phyloP scores from a whole-genome alignment of 2,329 filamentous ascomycete species.

The Aspergillus arachidicola region DNA sequence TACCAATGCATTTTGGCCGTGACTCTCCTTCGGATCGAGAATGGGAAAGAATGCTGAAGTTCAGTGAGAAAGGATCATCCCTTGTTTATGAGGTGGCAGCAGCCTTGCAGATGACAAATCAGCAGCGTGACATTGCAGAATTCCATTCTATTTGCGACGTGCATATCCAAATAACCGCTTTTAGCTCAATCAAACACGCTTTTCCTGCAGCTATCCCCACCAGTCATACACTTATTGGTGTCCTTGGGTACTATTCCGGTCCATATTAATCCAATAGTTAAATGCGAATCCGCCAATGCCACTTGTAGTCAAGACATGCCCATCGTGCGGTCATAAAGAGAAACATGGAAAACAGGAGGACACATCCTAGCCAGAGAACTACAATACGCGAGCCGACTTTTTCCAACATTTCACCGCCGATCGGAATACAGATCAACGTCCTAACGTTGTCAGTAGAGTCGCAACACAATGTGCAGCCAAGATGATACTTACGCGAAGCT shows the following conservation, averaged over 20 bases:
- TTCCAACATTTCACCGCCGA: slow-evolving; percentile 53
- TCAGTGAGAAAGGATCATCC: neutral
- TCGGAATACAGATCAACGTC: slow-evolving; percentile 51
- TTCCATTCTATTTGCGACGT: neutral
- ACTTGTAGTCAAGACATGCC: slow-evolving; percentile 43
- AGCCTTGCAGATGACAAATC: neutral
- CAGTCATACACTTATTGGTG: neutral
- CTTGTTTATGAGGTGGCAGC: neutral
- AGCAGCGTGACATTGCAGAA: neutral
- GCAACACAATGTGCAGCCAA: neutral
- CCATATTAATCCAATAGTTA: slow-evolving; percentile 10
- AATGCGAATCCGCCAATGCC: slow-evolving; percentile 41
- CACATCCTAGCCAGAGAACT: slow-evolving; percentile 49
- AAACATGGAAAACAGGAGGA: slow-evolving; percentile 42
- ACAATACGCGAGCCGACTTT: slow-evolving; percentile 49
- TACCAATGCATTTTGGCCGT: neutral
- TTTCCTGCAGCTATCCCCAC: neutral
- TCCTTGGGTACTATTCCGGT: neutral
- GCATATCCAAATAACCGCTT: neutral
- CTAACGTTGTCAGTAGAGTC: slow-evolving; percentile 12
- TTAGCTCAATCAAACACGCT: neutral
- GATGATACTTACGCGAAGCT: slow-evolving; percentile 43
- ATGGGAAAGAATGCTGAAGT: no score
- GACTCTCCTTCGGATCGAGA: no score
- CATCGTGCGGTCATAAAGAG: slow-evolving; percentile 40